Base-by-base conservation (phyloP, 495 filamentous ascomycete genomes). In the Lepraria neglecta region DNA sequence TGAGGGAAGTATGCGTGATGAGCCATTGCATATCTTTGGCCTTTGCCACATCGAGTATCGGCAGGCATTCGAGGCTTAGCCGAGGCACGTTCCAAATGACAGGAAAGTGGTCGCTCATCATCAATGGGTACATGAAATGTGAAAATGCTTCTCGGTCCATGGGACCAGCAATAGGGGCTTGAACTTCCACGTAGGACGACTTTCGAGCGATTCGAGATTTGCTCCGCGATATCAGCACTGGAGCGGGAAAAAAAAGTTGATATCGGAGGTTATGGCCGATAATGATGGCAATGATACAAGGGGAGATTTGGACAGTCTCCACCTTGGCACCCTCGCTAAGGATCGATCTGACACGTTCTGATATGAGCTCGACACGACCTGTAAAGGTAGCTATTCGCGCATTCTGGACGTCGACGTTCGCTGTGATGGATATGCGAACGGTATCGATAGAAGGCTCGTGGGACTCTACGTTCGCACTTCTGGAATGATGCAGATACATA, bases 111-210 rank as follows among this genome's bases (percentile, higher is more conserved):
- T 31, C 58, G 48, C 21, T 42, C 33, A 64, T 50, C 38, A 59
- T 50, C 6, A 67, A 43, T 6, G 72, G 78, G 44, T 72, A 72
- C 15, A 75, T 63, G 44, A 67, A 73, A 42, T 65, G 58, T 17
- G 70, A 65, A 12, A 73, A 65, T 24, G 60, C 30, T 14, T 66
- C 58, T 2, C 28, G 19, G 0, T 59, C 21, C n/a, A 38, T 14
- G 1, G 65, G 66, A 7, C 70, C 58, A 6, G 71, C 68, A 19
- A 77, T 51, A 24, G 73, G 68, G 14, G 71, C 76, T 40, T 71
- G 65, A 40, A 82, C 61, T 58, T 82, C 78, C 38, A 80, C 61
- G 61, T 75, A 80, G n/a, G 63, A 64, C 0, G 75, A 77, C 21
- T 62, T 78, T 55, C 78, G 74, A 15, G 76, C 77, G 58, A 80